Base-by-base conservation (phyloP, 2,329 filamentous ascomycete species). In the Elsinoe perseae region DNA sequence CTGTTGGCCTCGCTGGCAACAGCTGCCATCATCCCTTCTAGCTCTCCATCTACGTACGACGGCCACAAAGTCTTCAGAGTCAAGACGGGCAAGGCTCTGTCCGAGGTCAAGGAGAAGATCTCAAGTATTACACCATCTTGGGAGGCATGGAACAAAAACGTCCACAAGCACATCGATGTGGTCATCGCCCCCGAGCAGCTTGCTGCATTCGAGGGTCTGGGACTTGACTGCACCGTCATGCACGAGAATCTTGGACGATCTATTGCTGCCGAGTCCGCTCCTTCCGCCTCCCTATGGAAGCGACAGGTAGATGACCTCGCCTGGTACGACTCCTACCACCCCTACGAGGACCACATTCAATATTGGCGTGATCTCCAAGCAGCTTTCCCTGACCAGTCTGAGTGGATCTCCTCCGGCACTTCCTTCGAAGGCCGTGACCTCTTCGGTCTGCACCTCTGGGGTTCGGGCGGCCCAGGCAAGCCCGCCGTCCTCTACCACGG, bases 251-350 rank as follows among this genome's bases (percentile, higher is more conserved):
- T 77, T 4, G 74, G 73, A 16, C 63, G 63, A 7, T 70, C 72
- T 2, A 77, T 77, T 57, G 64, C 64, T 9, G 65, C 64, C 30
- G 74, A 77, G 56, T 63, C 62, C 14, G 56, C 61, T 23, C 1
- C 28, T 27, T 21, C 48, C 12, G 7, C n/a, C 48, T 52, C 48
- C n/a, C n/a, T 52, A 10, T 36, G 28, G 27, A 52, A 52, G 28
- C 23, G 48, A 12, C 38, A 53, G 3, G 57, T 62, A 20, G 63
- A 63, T 14, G 64, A 69, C 56, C 43, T 70, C 20, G 70, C 73
- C 3, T 82, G 77, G 76, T 82, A 80, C 66, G 70, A 77, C 55
- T 67, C 70, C 12, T 82, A 81, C 60, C 79, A 82, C 58, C 54
- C 72, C 1, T 81, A 80, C 60, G 70, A 69, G 1, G 78, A 81